Evolutionary conservation across 1,284 basidiomycete species (phyloP), one percentile per base, ranked within the genome.

Genomic region (Sporisorium sorghi): DNA sequence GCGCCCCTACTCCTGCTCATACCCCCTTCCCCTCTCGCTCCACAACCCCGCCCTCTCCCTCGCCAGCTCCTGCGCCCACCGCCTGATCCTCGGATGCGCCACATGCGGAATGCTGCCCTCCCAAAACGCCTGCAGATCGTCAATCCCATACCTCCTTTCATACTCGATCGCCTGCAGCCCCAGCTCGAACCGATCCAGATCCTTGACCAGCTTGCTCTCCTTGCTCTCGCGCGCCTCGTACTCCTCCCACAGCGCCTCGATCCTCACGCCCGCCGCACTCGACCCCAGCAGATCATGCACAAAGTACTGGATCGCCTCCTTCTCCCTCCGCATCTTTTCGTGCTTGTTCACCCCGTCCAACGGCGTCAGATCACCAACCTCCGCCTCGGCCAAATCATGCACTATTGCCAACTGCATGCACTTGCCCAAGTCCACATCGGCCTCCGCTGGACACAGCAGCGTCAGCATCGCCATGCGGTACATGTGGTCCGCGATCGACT

Each of bases 331-430:
- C 57, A 87, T 87, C 86, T 99, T 99, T 81, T 94, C 91, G 3
- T 87, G 87, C 76, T 92, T 92, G 0, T 91, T 85, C 8, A 98
- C 91, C 0, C 92, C 91, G 84, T 98, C 94, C 28, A 90, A 88
- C 0, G 96, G 96, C 0, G 94, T 90, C 59, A 98, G 96, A 80
- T 98, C 96, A 1, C 96, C 96, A 3, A 97, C 95, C 58, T 96
- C 93, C 0, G 96, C 96, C 85, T 98, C 96, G 12, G 96, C 96
- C 12, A 99, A 88, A 85, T 99, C 96, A 81, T 98, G 96, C 8
- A 97, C 93, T 19, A 97, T 82, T 15, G 90, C 90, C 88, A 97
- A 89, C 90, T 93, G 90, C 10, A 93, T 91, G 67, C 92, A 94
- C 87, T 92, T 96, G 85, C 87, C 74, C 37, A 80, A 55, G 59